Evolutionary conservation across 2,329 filamentous ascomycete species (phyloP), one percentile per base, ranked within the genome.

Genomic region (Epichloe sp.): DNA sequence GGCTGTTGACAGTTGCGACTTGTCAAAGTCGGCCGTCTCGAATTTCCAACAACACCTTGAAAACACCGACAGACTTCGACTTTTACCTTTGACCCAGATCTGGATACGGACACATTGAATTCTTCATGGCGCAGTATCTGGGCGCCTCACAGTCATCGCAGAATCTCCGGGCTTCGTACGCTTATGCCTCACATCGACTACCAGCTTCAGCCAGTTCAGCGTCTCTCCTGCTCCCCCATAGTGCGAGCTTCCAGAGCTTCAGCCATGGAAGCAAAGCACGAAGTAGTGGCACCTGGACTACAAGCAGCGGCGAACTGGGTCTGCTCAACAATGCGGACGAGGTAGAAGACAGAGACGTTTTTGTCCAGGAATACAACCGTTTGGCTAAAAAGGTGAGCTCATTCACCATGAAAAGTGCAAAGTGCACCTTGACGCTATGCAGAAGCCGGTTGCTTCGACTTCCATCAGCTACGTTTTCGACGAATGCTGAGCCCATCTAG

Each of bases 341-440:
- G 34, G 61, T 73, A 15, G 71, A 74, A 37, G 70, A 76, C 49
- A 69, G 77, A 34, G 61, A 65, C 1, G 58, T 64, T 3, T 79
- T 78, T 59, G 62, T 82, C 5, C 58, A 72, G 7, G 76, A 82
- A 56, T 85, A 82, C 62, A 84, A 84, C 60, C 68, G 71, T 4
- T 62, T 83, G 5, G 80, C 81, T 3, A 72, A 69, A 51, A 78
- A 78, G 72, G 80, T 81, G 54, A 35, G 48, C 8, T 38, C 14
- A 5, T 6, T 37, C 10, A 8, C 11, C 0, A 4, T 5, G 19
- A 31, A 17, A 15, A 8, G 2, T 31, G 17, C 10, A 17, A 7
- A 2, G 35, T 38, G 26, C 35, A 15, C 45, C 19, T 14, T 15
- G 21, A 17, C 38, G 35, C 35, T n/a, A 6, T 45, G 56, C 2